Evolutionary conservation across 495 filamentous ascomycete genomes (phyloP).

Genomic region (Staphylotrichum longicolle): DNA sequence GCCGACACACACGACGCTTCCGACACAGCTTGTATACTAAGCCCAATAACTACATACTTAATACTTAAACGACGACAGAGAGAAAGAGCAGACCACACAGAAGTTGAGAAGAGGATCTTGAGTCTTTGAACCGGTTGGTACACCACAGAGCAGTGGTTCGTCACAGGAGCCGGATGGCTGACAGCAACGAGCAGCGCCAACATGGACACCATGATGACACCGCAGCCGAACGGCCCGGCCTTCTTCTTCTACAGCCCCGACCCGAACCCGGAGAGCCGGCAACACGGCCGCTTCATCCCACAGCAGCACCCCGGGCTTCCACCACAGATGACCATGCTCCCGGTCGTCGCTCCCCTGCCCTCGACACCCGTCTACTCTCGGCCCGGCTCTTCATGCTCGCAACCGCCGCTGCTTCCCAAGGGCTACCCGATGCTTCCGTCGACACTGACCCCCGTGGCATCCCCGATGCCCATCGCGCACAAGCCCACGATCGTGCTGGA

Average conservation of each 20-base stretch:
- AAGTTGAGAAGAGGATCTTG: constrained; percentile 9
- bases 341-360: constrained; percentile 53
- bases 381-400: constrained; percentile 61
- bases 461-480: constrained; percentile 70
- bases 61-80: constrained; percentile 37
- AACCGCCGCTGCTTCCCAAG: constrained; percentile 59
- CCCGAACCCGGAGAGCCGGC: constrained; percentile 67
- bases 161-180: constrained; percentile 11
- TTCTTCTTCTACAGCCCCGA: constrained; percentile 94
- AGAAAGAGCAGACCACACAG: constrained; percentile 16
- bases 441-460: constrained; percentile 72
- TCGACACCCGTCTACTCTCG: constrained; percentile 74
- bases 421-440: constrained; percentile 54
- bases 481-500: constrained; percentile 75
- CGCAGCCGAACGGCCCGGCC: constrained; percentile 67
- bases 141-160: neutral
- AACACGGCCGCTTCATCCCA: constrained; percentile 78
- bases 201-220: constrained; percentile 48
- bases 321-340: constrained; percentile 49
- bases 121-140: constrained; percentile 30
- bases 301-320: constrained; percentile 59
- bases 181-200: constrained; percentile 27
- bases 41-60: constrained; percentile 47
- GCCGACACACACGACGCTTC: constrained; percentile 30
- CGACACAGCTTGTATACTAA: constrained; percentile 43